A percentile compares a stretch with the other conserved stretches of the same genome.
These are phyloP conservation scores for Aegilops sharonensis DNA, from an alignment of 176 grass and related monocot species.

Conservation along the genomic window DNA sequence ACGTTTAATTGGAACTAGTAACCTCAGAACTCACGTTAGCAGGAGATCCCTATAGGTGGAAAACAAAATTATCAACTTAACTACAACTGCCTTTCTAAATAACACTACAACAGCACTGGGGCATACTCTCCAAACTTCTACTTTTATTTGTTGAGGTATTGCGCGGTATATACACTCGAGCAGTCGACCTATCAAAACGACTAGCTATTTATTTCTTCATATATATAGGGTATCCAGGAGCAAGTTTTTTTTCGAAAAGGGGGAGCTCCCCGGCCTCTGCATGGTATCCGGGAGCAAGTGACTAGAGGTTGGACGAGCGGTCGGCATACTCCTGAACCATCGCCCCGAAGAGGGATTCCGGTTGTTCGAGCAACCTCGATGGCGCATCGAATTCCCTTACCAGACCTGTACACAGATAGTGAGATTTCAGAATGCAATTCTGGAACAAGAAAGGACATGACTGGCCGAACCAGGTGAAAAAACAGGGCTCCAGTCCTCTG, in stretches of 20 bases:
- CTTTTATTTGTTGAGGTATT: neutral
- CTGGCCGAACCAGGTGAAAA: too few species aligned
- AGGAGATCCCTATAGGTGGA: neutral
- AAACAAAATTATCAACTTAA: neutral
- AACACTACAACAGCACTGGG: neutral
- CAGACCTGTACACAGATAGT: constrained; percentile 47
- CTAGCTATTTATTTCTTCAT: neutral
- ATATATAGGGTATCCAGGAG: neutral
- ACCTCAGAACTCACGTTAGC: neutral
- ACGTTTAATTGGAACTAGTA: neutral
- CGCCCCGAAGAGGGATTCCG: constrained; percentile 55
- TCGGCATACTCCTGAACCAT: constrained; percentile 85
- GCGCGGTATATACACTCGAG: neutral
- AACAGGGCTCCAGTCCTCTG: too few species aligned
- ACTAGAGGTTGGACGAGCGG: constrained; percentile 55
- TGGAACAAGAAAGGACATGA: too few species aligned
- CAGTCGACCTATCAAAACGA: neutral
- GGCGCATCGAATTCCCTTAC: constrained; percentile 82
- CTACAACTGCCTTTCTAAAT: neutral
- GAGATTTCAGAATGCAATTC: neutral
- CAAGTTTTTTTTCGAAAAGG: neutral
- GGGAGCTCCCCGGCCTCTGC: too few species aligned
- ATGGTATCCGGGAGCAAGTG: neutral
- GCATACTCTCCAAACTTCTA: neutral
- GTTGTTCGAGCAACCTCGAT: constrained; percentile 62